These are phyloP conservation scores for Zarea fungicola DNA, from an alignment of 2,329 filamentous ascomycete genomes.

Conservation along the genomic window DNA sequence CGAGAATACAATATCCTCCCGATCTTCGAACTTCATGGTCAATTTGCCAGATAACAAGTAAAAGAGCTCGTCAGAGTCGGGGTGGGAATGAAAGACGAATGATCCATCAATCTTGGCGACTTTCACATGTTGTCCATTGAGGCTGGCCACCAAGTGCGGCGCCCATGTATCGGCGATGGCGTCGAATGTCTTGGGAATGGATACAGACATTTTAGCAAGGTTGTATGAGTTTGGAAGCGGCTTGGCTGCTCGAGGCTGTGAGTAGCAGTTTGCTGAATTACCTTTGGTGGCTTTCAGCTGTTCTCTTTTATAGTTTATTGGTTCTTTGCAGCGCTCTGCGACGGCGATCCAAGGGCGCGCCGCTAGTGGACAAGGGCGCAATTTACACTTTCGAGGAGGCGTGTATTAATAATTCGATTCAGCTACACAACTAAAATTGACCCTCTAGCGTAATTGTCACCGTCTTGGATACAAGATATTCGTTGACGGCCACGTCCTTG, in stretches of 20 bases:
- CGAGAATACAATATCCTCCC: constrained; percentile 23
- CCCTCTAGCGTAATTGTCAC: constrained; percentile 39
- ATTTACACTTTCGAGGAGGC: not conserved
- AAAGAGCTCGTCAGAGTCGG: constrained; percentile 37
- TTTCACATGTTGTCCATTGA: constrained; percentile 36
- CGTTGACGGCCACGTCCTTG: constrained; percentile 42
- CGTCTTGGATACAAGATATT: constrained; percentile 42
- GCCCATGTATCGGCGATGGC: constrained; percentile 27
- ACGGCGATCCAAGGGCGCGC: not conserved
- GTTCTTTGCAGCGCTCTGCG: too few relatives aligned
- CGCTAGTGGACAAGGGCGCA: not conserved
- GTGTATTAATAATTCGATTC: not conserved
- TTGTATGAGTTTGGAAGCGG: not conserved
- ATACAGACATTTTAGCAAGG: constrained; percentile 12
- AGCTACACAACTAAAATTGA: constrained; percentile 23
- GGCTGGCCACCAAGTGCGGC: constrained; percentile 26
- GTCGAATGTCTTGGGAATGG: constrained; percentile 23
- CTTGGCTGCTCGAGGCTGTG: not conserved
- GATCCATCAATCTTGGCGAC: constrained; percentile 33
- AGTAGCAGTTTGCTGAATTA: not conserved
- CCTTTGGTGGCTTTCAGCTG: too few relatives aligned
- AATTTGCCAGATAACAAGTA: constrained; percentile 32
- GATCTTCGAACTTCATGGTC: constrained; percentile 28
- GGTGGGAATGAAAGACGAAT: constrained; percentile 37
- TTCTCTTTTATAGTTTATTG: too few relatives aligned